Base-by-base conservation (phyloP, 2,329 filamentous ascomycete genomes). In the Aspergillus aculeatus region DNA sequence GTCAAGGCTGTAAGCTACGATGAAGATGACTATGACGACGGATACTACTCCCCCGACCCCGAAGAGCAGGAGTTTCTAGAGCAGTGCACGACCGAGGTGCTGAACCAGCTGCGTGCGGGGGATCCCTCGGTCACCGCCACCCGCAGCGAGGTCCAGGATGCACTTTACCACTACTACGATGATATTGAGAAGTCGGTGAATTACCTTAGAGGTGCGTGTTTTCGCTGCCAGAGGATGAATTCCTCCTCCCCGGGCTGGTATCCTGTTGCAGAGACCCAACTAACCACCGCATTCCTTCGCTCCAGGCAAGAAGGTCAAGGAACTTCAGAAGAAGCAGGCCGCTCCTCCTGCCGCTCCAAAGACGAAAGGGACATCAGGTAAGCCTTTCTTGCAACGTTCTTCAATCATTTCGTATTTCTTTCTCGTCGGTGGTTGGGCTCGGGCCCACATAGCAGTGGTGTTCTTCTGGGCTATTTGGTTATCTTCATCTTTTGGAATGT, bases 81-180 rank as follows among this genome's bases (percentile, higher is more conserved):
- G 44, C 75, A 84, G 44, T 89, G 87, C 54, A 91, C 88, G 0
- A 80, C 82, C 44, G 82, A 88, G 64, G 89, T 96, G 38, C 83
- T 85, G 60, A 81, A 81, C 62, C 82, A 83, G 9, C 80, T 96
- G n/a, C 89, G 86, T 6, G 75, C 78, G 10, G 81, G 85, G 61
- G 80, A 82, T 32, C 78, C 78, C 64, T 86, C 84, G 62, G 82
- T 88, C 67, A 84, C 82, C 71, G 79, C 84, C n/a, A 82, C 84
- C 5, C 85, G 89, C 61, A 79, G 81, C 41, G 89, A 96, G 71
- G 94, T 97, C 63, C 87, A 96, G 73, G 94, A 98, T 62, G 85
- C 93, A 0, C 77, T 99, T 16, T 98, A 92, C 92, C 87, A 99
- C 76, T 97, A 97, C 76, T 98, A 94, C 75, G 98, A 93, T 73